phyloP scores from a whole-genome alignment of 176 grass and related monocot genomes.

The Triticum timopheevii region DNA sequence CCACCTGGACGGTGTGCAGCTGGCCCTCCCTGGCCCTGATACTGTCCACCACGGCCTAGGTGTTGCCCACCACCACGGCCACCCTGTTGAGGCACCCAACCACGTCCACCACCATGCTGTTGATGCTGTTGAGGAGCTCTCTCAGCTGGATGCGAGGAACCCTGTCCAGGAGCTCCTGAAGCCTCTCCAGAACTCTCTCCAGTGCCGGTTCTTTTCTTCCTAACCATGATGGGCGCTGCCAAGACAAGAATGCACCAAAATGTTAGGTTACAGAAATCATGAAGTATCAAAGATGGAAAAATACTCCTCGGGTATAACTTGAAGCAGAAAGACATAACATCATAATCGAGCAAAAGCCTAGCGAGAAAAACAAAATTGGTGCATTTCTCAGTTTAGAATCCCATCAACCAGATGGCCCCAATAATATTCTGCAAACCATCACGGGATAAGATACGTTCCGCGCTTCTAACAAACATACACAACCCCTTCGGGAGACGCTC shows the following conservation, averaged over 20 bases:
- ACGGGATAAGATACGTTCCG: background rate
- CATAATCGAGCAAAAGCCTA: background rate
- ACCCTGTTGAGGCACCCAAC: conserved; percentile 63
- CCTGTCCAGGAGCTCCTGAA: conserved; percentile 41
- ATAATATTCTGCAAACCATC: background rate
- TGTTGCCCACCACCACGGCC: conserved; percentile 55
- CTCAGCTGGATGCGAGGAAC: conserved; percentile 45
- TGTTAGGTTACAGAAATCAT: background rate
- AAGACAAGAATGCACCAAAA: conserved; percentile 14
- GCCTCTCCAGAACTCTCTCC: conserved; percentile 54
- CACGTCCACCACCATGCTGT: conserved; percentile 60
- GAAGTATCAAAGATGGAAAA: background rate
- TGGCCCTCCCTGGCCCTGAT: conserved; percentile 45
- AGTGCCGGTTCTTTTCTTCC: conserved; percentile 73
- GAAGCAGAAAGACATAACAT: background rate
- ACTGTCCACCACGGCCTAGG: conserved; percentile 51
- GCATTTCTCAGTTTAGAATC: background rate
- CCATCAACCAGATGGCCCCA: background rate
- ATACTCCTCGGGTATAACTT: background rate
- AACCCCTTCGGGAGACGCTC: background rate
- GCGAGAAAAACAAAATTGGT: background rate
- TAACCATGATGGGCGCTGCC: conserved; percentile 60
- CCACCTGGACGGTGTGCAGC: background rate
- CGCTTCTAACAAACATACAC: too few relatives aligned
- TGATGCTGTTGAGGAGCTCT: conserved; percentile 28